Evolutionary conservation across 2,329 filamentous ascomycete genomes (phyloP).

Genomic region (Epichloe brachyelytri): DNA sequence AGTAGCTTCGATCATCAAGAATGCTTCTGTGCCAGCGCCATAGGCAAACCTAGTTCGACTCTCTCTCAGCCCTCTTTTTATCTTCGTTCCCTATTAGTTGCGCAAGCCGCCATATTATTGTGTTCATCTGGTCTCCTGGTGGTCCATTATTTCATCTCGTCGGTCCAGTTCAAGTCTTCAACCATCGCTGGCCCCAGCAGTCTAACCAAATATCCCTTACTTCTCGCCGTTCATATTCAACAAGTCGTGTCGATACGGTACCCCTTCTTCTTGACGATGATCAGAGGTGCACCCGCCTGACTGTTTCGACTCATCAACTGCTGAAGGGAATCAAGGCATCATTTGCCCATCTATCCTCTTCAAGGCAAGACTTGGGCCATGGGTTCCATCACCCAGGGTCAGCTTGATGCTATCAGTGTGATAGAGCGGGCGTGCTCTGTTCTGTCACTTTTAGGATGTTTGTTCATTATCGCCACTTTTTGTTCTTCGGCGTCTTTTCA

Average conservation of each 20-base stretch:
- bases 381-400: slow-evolving; percentile 11
- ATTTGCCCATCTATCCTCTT: neutral
- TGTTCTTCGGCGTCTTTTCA: slow-evolving; percentile 55
- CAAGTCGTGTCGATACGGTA: neutral
- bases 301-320: neutral
- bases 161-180: neutral
- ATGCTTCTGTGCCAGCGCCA: neutral
- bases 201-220: neutral
- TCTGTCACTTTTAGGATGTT: slow-evolving; percentile 56
- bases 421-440: slow-evolving; percentile 58
- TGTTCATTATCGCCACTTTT: slow-evolving; percentile 63
- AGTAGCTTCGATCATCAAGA: neutral
- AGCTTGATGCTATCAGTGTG: slow-evolving; percentile 42
- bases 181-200: neutral
- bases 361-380: neutral
- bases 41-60: neutral
- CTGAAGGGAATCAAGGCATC: neutral
- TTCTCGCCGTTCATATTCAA: neutral
- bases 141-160: neutral
- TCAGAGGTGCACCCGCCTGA: neutral
- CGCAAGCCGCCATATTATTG: neutral
- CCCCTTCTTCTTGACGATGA: neutral
- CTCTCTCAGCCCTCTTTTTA: neutral
- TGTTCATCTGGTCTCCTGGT: neutral
- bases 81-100: neutral